Base-by-base conservation (phyloP, 176 grass and related monocot genomes). In the Leersia perrieri region DNA sequence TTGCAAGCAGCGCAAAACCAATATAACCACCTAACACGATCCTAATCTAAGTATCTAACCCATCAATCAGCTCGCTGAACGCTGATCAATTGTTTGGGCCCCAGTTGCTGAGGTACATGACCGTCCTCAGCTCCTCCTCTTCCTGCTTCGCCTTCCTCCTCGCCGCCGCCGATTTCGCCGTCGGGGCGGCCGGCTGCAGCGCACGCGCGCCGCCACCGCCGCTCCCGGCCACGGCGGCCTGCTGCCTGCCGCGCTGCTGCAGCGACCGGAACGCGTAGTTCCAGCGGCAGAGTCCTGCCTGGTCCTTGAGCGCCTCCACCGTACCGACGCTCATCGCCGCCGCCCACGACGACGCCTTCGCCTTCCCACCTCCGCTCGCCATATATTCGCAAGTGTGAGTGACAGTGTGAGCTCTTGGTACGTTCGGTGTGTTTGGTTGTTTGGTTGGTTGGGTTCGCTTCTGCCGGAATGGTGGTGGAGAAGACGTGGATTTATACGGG, bases 91-190 rank as follows among this genome's bases (percentile, higher is more conserved):
- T 89, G 68, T 92, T 97, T 41, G 90, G 90, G 10, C 90, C 88
- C 90, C 94, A 97, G 82, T 79, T 87, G 47, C 81, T 84, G 55
- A 88, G 39, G 87, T 89, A 87, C 83, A 91, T 89, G 35, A 89
- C 84, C 0, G 86, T 91, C 42, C 88, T 80, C 60, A 97, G 81
- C 69, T 86, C 64, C 81, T 91, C 91, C 86, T 97, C 88, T 13
- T 88, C 61, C 67, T 57, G 75, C 89, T 30, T 67, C 16, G 55
- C 80, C 26, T 75, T 88, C 83, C 72, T 84, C 82, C 76, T 88
- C 23, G 75, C 70, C 29, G 22, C 73, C 7, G 36, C 55, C 16
- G 44, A n/a, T 1, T 60, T 38, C 26, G 1, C 15, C 33, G 57
- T 65, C 33, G 3, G 34, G 4, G 22, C 28, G 32, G 34, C 72